phyloP scores from a whole-genome alignment of 108 stramenopile genomes.

The Nitzschia sp. region DNA sequence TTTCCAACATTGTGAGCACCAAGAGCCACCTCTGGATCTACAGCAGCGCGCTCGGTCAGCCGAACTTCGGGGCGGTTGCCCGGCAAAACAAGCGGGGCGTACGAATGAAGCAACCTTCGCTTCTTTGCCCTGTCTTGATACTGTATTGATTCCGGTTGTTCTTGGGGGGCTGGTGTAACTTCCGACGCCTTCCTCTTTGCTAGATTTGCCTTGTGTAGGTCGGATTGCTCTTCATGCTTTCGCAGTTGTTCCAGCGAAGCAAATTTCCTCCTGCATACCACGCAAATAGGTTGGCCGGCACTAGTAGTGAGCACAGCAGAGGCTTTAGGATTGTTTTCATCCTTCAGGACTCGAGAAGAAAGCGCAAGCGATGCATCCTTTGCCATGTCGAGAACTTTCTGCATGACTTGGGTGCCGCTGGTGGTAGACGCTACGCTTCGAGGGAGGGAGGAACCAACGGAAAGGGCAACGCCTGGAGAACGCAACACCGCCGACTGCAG shows the following conservation, averaged over 20 bases:
- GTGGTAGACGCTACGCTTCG: not conserved
- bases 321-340: not conserved
- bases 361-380: not conserved
- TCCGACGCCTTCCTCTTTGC: conserved; percentile 44
- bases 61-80: not conserved
- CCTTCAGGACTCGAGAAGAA: not conserved
- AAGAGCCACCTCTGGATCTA: not conserved
- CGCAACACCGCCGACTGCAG: conserved; percentile 15
- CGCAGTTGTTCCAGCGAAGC: conserved; percentile 55
- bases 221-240: conserved; percentile 66
- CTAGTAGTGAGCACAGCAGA: conserved; percentile 27
- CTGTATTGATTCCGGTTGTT: not conserved
- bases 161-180: not conserved
- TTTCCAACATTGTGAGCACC: conserved; percentile 64
- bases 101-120: conserved; percentile 39
- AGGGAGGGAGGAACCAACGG: not conserved
- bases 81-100: not conserved
- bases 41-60: not conserved
- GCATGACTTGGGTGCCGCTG: not conserved
- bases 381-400: not conserved
- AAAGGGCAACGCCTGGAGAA: not conserved
- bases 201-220: conserved; percentile 79
- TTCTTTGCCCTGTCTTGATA: conserved; percentile 53
- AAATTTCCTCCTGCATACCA: conserved; percentile 79
- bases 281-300: conserved; percentile 74